Percentiles rank a stretch among this genome's conserved stretches.
These are phyloP conservation scores for Malus hybrid DNA, from an alignment of 331 rosid species.

Conservation along the genomic window DNA sequence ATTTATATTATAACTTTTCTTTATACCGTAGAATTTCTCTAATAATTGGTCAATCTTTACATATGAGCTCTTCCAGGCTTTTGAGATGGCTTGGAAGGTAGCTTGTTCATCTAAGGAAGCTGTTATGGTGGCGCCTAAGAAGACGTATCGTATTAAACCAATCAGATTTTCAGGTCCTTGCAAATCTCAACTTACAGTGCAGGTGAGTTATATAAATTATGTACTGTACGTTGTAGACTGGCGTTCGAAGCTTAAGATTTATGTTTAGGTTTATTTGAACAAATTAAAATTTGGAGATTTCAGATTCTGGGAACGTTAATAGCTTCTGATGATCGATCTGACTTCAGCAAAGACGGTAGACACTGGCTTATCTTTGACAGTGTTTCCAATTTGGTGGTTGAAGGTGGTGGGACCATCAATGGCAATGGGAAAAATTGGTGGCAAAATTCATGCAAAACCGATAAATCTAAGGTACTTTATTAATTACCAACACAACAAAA, in stretches of 20 bases:
- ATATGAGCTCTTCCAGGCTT: slow-evolving; percentile 39
- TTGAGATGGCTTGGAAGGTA: slow-evolving; percentile 53
- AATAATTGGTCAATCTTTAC: too few species aligned
- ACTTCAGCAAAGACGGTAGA: slow-evolving; percentile 35
- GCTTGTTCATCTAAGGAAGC: slow-evolving; percentile 43
- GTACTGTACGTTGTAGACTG: background rate
- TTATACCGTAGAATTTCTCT: too few species aligned
- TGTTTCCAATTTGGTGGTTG: slow-evolving; percentile 31
- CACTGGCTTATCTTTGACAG: slow-evolving; percentile 51
- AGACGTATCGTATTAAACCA: slow-evolving; percentile 47
- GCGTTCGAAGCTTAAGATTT: too few species aligned
- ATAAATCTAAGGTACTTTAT: slow-evolving; percentile 26
- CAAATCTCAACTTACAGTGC: slow-evolving; percentile 33
- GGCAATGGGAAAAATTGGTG: slow-evolving; percentile 84
- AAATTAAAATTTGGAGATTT: background rate
- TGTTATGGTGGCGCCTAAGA: slow-evolving; percentile 38
- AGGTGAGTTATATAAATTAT: slow-evolving; percentile 25
- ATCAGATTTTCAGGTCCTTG: slow-evolving; percentile 72
- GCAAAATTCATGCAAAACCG: slow-evolving; percentile 69
- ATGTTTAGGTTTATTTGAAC: background rate
- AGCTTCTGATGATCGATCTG: slow-evolving; percentile 53
- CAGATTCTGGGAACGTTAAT: slow-evolving; percentile 54
- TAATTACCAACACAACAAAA: too few species aligned
- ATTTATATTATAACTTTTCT: too few species aligned
- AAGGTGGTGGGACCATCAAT: slow-evolving; percentile 61